Percentiles rank a stretch among this genome's conserved stretches.
phyloP scores from a whole-genome alignment of 805 yeast species.

The Candida schatavii region DNA sequence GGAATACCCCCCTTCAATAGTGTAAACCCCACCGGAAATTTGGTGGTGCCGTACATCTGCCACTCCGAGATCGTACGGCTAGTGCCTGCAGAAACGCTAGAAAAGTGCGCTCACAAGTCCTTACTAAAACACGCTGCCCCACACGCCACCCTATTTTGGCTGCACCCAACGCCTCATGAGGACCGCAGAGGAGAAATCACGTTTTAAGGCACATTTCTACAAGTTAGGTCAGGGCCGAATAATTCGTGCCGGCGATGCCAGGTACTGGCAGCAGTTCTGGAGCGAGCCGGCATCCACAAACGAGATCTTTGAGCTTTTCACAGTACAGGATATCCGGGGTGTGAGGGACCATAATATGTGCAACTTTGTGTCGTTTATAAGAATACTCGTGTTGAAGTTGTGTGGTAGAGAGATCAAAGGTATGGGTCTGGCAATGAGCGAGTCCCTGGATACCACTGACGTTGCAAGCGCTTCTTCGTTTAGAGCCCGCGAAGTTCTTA shows the following conservation, averaged over 20 bases:
- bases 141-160: too few relatives aligned
- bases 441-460: background rate
- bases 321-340: conserved; percentile 55
- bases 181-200: conserved; percentile 64
- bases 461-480: background rate
- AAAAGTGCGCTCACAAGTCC: too few relatives aligned
- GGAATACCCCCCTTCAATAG: too few relatives aligned
- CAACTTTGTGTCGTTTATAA: conserved; percentile 51
- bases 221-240: conserved; percentile 49
- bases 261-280: conserved; percentile 34
- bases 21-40: too few relatives aligned
- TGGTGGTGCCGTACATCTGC: too few relatives aligned
- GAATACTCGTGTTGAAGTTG: background rate
- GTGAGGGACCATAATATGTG: conserved; percentile 56
- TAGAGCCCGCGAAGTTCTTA: conserved; percentile 39
- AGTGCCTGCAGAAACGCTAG: too few relatives aligned
- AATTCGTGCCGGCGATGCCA: conserved; percentile 20
- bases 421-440: background rate
- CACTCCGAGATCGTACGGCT: too few relatives aligned
- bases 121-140: too few relatives aligned
- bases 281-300: conserved; percentile 44
- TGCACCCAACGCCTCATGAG: too few relatives aligned
- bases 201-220: conserved; percentile 59
- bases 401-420: background rate
- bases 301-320: conserved; percentile 58